Conservation (phyloP, 2,329 filamentous ascomycete species). For the Botryotinia convoluta region DNA sequence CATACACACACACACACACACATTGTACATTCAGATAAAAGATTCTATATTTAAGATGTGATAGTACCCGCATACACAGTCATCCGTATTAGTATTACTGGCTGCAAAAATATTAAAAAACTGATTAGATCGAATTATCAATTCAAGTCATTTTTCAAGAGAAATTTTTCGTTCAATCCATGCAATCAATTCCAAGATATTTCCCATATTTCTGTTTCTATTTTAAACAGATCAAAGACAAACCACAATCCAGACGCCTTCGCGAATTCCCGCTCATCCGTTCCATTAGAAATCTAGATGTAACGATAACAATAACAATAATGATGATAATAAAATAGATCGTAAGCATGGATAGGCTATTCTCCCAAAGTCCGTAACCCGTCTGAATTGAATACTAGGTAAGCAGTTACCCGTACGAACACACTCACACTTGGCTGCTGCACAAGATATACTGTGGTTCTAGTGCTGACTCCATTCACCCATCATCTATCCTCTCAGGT, state of each 20-base stretch:
- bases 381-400: neutral
- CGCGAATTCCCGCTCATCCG: neutral
- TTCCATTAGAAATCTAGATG: neutral
- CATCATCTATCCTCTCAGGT: neutral
- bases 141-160: neutral
- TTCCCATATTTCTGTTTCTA: neutral
- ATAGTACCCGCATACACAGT: neutral
- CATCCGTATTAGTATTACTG: neutral
- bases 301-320: neutral
- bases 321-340: neutral
- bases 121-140: neutral
- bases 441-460: neutral
- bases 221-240: neutral
- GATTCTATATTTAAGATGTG: constrained; percentile 8
- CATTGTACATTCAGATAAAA: neutral
- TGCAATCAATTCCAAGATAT: neutral
- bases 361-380: neutral
- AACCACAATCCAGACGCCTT: neutral
- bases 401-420: neutral
- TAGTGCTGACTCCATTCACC: neutral
- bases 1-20: too few relatives aligned
- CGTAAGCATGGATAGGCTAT: neutral
- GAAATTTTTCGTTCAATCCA: neutral
- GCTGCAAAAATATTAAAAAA: neutral
- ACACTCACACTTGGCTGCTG: neutral